These are phyloP conservation scores for Pestalotiopsis sp. DNA, from an alignment of 2,329 filamentous ascomycete species.

Conservation along the genomic window DNA sequence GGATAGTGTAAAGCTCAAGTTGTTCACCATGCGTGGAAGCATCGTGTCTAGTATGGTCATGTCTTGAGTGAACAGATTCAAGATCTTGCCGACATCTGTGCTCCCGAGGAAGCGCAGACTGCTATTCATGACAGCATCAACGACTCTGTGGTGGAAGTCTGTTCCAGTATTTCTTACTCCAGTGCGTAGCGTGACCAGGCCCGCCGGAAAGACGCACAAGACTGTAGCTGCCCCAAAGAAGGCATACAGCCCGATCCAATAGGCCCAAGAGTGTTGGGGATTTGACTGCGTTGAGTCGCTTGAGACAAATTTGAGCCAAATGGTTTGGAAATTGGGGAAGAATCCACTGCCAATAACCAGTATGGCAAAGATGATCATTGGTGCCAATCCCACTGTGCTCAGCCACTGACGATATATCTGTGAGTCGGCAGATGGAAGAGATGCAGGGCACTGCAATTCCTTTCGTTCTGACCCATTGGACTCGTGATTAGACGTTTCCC, in stretches of 20 bases:
- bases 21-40: slow-evolving; percentile 35
- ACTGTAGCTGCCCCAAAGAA: slow-evolving; percentile 17
- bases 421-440: slow-evolving; percentile 18
- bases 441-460: background rate
- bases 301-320: slow-evolving; percentile 46
- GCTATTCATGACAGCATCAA: background rate
- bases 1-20: slow-evolving; percentile 26
- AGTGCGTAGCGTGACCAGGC: background rate
- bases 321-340: slow-evolving; percentile 27
- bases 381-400: slow-evolving; percentile 21
- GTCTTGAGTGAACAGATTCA: slow-evolving; percentile 49
- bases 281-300: slow-evolving; percentile 21
- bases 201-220: slow-evolving; percentile 13
- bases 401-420: slow-evolving; percentile 38
- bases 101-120: slow-evolving; percentile 39
- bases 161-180: background rate
- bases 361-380: slow-evolving; percentile 21
- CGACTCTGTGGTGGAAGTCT: background rate
- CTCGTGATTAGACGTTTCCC: background rate
- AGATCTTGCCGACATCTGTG: slow-evolving; percentile 42
- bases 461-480: background rate
- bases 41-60: slow-evolving; percentile 42
- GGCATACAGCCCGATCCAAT: slow-evolving; percentile 34
- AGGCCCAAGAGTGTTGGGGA: slow-evolving; percentile 20
- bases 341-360: slow-evolving; percentile 26